A percentile compares a stretch with the other conserved stretches of the same genome.
Evolutionary conservation across 169 alveolate species (phyloP).

Genomic region (Plasmodium chabaudi): DNA sequence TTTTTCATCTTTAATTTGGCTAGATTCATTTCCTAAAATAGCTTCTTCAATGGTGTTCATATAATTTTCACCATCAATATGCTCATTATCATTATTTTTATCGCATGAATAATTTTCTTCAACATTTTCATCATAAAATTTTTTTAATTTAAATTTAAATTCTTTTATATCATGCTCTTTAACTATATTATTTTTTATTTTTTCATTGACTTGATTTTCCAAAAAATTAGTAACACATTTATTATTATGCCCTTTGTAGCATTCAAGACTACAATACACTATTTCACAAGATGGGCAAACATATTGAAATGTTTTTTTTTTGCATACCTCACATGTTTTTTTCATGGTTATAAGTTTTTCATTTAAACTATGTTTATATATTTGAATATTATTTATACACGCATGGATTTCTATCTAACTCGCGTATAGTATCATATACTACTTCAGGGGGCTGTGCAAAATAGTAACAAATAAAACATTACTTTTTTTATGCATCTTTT

Average conservation of each 20-base stretch:
- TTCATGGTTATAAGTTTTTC: slow-evolving; percentile 8
- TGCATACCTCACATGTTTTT: slow-evolving; percentile 73
- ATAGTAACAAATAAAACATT: no score
- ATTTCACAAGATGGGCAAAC: slow-evolving; percentile 77
- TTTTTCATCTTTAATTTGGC: neutral
- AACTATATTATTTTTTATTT: slow-evolving; percentile 37
- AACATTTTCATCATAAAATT: slow-evolving; percentile 24
- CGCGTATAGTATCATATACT: no score
- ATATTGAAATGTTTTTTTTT: slow-evolving; percentile 46
- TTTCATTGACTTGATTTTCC: slow-evolving; percentile 59
- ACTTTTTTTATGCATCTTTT: no score
- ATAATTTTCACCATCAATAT: neutral
- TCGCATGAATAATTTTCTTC: neutral
- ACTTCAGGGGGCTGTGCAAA: no score
- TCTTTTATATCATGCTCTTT: slow-evolving; percentile 59
- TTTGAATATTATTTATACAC: neutral
- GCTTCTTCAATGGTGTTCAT: neutral
- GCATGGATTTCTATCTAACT: no score
- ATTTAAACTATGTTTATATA: neutral
- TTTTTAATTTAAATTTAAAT: slow-evolving; percentile 52
- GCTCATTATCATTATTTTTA: neutral
- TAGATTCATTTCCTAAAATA: neutral
- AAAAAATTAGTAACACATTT: slow-evolving; percentile 46
- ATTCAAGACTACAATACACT: slow-evolving; percentile 68
- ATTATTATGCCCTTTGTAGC: slow-evolving; percentile 50